Base-by-base conservation (phyloP, 2,329 filamentous ascomycete genomes). In the Fusarium redolens region DNA sequence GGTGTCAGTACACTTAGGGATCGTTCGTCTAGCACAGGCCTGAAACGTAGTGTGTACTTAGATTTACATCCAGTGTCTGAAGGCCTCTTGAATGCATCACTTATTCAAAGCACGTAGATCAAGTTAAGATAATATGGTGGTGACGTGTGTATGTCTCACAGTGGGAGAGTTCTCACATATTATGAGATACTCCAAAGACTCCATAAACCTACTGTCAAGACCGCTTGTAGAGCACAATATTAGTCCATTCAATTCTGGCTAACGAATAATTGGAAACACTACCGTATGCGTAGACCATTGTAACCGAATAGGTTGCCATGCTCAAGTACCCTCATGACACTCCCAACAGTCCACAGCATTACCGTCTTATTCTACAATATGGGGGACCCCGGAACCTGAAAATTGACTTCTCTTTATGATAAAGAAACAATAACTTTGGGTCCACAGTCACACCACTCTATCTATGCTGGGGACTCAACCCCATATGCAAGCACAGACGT, bases 381-480 rank as follows among this genome's bases (percentile, higher is more conserved):
- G 18, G 11, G 25, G 12, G 22, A 40, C 5, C 13, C 18, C 13
- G 18, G 30, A 6, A 20, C 15, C 15, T 22, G 5, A 35, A 1
- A 10, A 18, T 13, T n/a, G 10, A 17, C 18, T 30, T 5, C 18
- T 15, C 4, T 17, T n/a, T 54, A 12, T 18, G 40, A 22, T 8
- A 33, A 38, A 20, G 4, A 1, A 47, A 28, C 10, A 13, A 7
- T 2, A 2, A 8, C n/a, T 30, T 25, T 28, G 45, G 47, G 58
- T 63, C 64, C 62, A 55, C 61, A 71, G 38, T 73, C 61, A 38
- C 56, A 61, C 70, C 60, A 68, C 68, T 47, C 31, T 30, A 63
- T 57, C 65, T 50, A 18, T 61, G 47, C 54, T 47, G 14, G 54
- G 50, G 41, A 30, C 44, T 31, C 30, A 30, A 65, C 50, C 71